Evolutionary conservation across 768 basidiomycete genomes (phyloP).

Genomic region (Butyriboletus loyo): DNA sequence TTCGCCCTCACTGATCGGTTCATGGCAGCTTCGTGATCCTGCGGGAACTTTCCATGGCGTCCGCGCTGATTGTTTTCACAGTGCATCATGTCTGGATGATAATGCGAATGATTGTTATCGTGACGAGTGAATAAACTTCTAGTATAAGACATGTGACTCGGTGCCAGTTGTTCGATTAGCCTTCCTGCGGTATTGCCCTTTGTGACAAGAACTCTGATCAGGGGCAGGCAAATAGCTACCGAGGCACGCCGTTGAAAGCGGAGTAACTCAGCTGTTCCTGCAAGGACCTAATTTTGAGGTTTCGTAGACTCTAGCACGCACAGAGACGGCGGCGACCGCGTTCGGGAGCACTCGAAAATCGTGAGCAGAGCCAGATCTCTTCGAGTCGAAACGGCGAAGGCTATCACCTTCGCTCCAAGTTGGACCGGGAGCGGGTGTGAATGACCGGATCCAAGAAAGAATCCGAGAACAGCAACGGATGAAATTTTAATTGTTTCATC

Average conservation of each 20-base stretch:
- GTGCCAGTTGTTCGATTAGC: background rate
- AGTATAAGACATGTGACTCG: background rate
- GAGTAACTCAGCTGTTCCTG: background rate
- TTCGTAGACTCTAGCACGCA: too few species aligned
- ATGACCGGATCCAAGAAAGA: constrained; percentile 17
- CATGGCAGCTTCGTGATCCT: background rate
- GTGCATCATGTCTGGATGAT: background rate
- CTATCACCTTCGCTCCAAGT: constrained; percentile 25
- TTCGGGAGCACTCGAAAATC: too few species aligned
- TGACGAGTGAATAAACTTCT: background rate
- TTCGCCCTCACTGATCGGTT: background rate
- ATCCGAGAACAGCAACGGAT: constrained; percentile 4
- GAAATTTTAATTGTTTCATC: constrained; percentile 18
- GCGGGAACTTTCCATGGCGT: background rate
- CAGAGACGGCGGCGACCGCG: background rate
- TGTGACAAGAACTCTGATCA: background rate
- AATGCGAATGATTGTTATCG: background rate
- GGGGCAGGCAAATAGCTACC: background rate
- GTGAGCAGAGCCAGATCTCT: too few species aligned
- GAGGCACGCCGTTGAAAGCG: background rate
- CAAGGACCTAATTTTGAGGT: too few species aligned
- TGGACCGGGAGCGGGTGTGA: constrained; percentile 1
- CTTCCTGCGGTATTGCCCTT: background rate
- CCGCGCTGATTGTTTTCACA: background rate
- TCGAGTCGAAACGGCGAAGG: too few species aligned